phyloP scores from a whole-genome alignment of 805 yeast genomes.

The Kuraishia floccosa region DNA sequence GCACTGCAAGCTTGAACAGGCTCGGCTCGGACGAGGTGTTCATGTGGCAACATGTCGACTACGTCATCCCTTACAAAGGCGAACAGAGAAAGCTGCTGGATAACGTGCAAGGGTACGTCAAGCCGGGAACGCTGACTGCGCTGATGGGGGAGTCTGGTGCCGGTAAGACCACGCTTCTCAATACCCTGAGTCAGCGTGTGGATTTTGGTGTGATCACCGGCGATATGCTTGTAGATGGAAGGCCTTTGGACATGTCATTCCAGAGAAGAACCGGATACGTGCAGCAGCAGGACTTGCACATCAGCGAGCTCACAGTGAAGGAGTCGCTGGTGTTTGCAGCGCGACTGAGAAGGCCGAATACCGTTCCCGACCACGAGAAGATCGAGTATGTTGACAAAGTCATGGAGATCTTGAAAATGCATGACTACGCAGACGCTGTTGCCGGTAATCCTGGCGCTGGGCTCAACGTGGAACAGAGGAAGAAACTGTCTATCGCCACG shows the following conservation, averaged over 20 bases:
- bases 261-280: slow-evolving; percentile 37
- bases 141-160: slow-evolving; percentile 39
- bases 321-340: slow-evolving; percentile 34
- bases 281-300: slow-evolving; percentile 40
- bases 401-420: slow-evolving; percentile 29
- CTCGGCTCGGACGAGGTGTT: slow-evolving; percentile 6
- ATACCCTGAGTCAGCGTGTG: slow-evolving; percentile 31
- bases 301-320: slow-evolving; percentile 32
- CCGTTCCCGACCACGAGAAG: slow-evolving; percentile 24
- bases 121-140: slow-evolving; percentile 30
- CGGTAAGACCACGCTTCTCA: slow-evolving; percentile 38
- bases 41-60: slow-evolving; percentile 12
- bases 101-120: slow-evolving; percentile 14
- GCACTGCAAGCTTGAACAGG: slow-evolving; percentile 8
- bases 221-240: slow-evolving; percentile 34
- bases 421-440: slow-evolving; percentile 32
- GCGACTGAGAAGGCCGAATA: slow-evolving; percentile 22
- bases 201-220: slow-evolving; percentile 36
- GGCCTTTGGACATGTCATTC: slow-evolving; percentile 26
- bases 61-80: slow-evolving; percentile 10
- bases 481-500: slow-evolving; percentile 31
- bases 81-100: slow-evolving; percentile 13
- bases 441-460: slow-evolving; percentile 27
- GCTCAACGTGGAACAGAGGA: slow-evolving; percentile 28
- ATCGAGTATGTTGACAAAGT: slow-evolving; percentile 30